Evolutionary conservation across 441 rosid genomes (phyloP).

Genomic region (Bocquillonia castaneifolia): DNA sequence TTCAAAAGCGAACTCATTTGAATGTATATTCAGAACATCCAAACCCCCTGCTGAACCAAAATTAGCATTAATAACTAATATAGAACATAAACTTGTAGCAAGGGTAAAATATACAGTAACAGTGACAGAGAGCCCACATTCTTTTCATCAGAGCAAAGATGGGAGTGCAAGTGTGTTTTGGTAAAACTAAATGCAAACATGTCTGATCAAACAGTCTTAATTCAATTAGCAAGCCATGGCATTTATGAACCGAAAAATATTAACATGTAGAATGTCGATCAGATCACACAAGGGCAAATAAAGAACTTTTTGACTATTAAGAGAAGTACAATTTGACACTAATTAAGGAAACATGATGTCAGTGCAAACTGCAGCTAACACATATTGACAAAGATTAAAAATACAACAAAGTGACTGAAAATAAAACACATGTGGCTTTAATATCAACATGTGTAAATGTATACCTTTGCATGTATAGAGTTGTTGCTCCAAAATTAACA

Average conservation of each 20-base stretch:
- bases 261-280: no score
- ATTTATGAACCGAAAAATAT: no score
- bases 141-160: background rate
- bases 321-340: no score
- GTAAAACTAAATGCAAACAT: no score
- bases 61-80: constrained; percentile 2
- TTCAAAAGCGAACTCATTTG: constrained; percentile 69
- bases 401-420: background rate
- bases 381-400: no score
- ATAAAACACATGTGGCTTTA: background rate
- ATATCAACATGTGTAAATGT: background rate
- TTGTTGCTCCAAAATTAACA: background rate
- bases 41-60: constrained; percentile 43
- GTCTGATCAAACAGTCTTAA: no score
- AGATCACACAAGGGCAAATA: no score
- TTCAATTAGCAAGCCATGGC: no score
- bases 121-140: background rate
- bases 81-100: background rate
- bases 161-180: no score
- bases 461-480: background rate
- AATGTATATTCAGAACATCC: constrained; percentile 54
- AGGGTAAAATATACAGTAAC: background rate
- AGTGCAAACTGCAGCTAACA: no score
- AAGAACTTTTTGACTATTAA: no score
- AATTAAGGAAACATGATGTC: no score